Base-by-base conservation (phyloP, 2,329 filamentous ascomycete species). In the Aspergillus versicolor region DNA sequence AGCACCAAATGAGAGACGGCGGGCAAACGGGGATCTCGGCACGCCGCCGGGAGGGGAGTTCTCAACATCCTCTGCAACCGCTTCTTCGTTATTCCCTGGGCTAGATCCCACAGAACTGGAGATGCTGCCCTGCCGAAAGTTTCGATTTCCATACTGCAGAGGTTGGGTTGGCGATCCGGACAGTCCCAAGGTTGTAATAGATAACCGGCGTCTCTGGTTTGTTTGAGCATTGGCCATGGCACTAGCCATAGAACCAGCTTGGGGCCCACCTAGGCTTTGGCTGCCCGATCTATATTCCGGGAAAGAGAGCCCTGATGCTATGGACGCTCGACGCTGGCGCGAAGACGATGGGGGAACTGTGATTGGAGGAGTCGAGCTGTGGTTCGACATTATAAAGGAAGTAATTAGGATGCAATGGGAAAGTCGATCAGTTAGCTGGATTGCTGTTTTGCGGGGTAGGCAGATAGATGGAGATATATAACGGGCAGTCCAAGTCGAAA, bases 1-100 rank as follows among this genome's bases (percentile, higher is more conserved):
- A 60, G 89, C 88, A 60, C 93, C 92, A 69, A 96, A 95, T 76
- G 92, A 97, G 80, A 96, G 87, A 58, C 92, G 89, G 65, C 92
- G 88, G 58, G 84, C 84, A 62, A 79, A 78, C 34, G 92, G 90
- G 12, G 89, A 90, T 52, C 80, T 83, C 34, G 90, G 87, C 15
- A 83, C 81, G 64, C 83, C 84, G 68, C 81, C 83, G 40, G 79
- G 71, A 40, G 79, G 75, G 53, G 79, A 77, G 59, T 89, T 82
- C 48, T 88, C 89, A 65, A 77, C 88, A 74, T 92, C 90, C 63
- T 92, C 89, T 60, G 88, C 66, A 21, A 77, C 68, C 4, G 73
- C 73, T 32, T 78, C 74, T 52, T 79, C 77, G 52, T 62, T 54
- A 37, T 74, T 76, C 12, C 73, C 72, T 13, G 73, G 73, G 52